Evolutionary conservation across 768 basidiomycete genomes (phyloP), one percentile per base, ranked within the genome.

Genomic region (Basidioascus undulatus): DNA sequence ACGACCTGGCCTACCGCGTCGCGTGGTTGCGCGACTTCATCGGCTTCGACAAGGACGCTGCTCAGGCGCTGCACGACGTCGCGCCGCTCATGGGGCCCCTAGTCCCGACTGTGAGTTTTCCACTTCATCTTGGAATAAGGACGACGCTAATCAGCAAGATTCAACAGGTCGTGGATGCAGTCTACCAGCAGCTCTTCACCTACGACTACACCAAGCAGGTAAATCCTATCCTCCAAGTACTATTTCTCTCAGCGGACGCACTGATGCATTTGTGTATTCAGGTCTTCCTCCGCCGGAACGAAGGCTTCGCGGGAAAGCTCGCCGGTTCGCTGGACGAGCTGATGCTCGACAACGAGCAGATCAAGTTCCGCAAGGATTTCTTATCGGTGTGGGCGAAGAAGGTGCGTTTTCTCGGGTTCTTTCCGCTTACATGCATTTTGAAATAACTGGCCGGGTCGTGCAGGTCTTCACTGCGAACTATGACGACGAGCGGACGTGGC

Each of bases 171-270:
- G 30, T 44, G 6, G 46, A 47, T 25, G 35, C 19, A 1, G 39
- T 47, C 9, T 47, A 47, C 40, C 16, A 6, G 6, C 37, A 47
- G 24, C 39, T 47, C 5, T 44, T 47, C 33, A 15, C 28, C 3
- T 43, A 21, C 33, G 19, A 21, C n/a, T 28, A 45, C 33, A 32
- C 32, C 27, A 35, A 32, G 15, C 12, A 31, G 11, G n/a, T n/a
- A n/a, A n/a, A n/a, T n/a, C n/a, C n/a, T n/a, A n/a, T n/a, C n/a
- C n/a, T n/a, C n/a, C n/a, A n/a, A n/a, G n/a, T n/a, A n/a, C n/a
- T n/a, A n/a, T n/a, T n/a, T n/a, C n/a, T n/a, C n/a, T n/a, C n/a
- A n/a, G n/a, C n/a, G n/a, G n/a, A n/a, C n/a, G n/a, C n/a, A n/a
- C n/a, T n/a, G n/a, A n/a, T n/a, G n/a, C n/a, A n/a, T n/a, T n/a